phyloP scores from a whole-genome alignment of 768 basidiomycete genomes.

The Punctularia strigosozonata region DNA sequence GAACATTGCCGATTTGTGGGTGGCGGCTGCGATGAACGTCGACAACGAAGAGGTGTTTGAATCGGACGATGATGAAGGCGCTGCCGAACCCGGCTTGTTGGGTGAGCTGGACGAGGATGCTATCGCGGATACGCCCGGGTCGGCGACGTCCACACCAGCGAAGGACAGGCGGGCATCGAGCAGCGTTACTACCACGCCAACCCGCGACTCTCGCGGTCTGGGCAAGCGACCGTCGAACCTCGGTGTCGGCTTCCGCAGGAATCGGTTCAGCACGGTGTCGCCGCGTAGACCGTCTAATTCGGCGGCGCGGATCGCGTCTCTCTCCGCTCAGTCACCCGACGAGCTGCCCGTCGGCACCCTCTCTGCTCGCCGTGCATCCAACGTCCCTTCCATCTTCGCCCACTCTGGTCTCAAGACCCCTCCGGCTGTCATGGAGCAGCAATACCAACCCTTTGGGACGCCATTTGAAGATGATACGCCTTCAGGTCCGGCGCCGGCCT shows the following conservation, averaged over 20 bases:
- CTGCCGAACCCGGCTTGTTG: not conserved
- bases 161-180: too few relatives aligned
- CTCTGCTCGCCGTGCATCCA: constrained; percentile 36
- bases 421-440: constrained; percentile 63
- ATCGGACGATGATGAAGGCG: constrained; percentile 17
- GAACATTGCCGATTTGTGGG: constrained; percentile 94
- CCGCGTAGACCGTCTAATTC: too few relatives aligned
- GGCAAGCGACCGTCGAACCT: not conserved
- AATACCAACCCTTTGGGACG: too few relatives aligned
- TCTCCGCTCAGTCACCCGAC: constrained; percentile 9
- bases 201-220: not conserved
- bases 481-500: constrained; percentile 21
- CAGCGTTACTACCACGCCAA: not conserved
- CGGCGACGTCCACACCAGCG: too few relatives aligned
- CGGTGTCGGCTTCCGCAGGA: not conserved
- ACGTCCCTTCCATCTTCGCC: constrained; percentile 68
- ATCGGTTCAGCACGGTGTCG: not conserved
- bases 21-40: constrained; percentile 91
- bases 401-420: constrained; percentile 77
- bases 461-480: constrained; percentile 41
- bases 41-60: constrained; percentile 79
- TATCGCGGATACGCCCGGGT: not conserved
- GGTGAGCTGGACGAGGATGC: constrained; percentile 1
- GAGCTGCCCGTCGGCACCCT: constrained; percentile 19
- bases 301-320: not conserved